Base-by-base conservation (phyloP, 2,329 filamentous ascomycete species). In the Tolypocladium sp. region DNA sequence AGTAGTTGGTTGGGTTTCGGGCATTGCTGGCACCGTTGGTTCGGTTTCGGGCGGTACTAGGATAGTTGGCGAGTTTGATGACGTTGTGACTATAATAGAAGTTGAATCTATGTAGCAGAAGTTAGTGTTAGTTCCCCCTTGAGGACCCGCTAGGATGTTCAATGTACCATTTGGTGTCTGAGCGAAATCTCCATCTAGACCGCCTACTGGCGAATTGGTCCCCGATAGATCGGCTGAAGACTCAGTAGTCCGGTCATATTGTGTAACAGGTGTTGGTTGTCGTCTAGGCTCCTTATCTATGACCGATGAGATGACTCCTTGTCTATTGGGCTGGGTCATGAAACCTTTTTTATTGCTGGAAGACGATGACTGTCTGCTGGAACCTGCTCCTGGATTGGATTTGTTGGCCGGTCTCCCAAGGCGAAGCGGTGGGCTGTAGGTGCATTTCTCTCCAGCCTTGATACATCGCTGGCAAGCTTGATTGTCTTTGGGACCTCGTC, bases 361-460 rank as follows among this genome's bases (percentile, higher is more conserved):
- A 17, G 51, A 25, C 22, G 38, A 35, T 0, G 44, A 41, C 33
- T 30, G 44, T 25, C 35, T 27, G 15, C 4, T 17, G 17, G 37
- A 51, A 20, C 46, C 56, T 53, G 38, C 38, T 33, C 15, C 55
- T 53, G 41, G 8, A 13, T 44, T 44, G n/a, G 41, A 10, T 17
- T 44, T 44, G 44, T 55, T 59, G 20, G 42, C 55, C 4, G 58
- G 58, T 33, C 58, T 41, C 15, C 58, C 58, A 4, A 59, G 55
- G 4, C 58, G 58, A 13, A 59, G 58, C 17, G 58, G 58, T n/a
- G 58, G 58, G 25, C 58, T 59, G 58, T 59, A 59, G 37, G 46
- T 59, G 58, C 58, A 59, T 44, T 22, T 44, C 41, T 49, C 54
- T 35, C 53, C 52, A 30, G 58, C 58, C 55, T 59, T 59, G 53